Base-by-base conservation (phyloP, 2,329 filamentous ascomycete species). In the Fusarium dlaminii region DNA sequence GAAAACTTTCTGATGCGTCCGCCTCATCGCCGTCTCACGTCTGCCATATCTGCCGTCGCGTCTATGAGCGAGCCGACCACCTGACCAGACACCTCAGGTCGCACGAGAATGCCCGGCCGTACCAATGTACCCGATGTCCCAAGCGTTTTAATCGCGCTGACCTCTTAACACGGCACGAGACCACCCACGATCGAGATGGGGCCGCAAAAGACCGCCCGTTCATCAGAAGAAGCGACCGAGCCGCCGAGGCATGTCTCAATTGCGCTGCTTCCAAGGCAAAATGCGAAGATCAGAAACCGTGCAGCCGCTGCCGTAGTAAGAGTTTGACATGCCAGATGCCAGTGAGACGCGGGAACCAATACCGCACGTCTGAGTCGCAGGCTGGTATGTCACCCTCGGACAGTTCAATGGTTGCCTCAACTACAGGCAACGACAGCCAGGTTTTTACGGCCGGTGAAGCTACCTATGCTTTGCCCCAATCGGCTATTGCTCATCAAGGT, bases 141-240 rank as follows among this genome's bases (percentile, higher is more conserved):
- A 78, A 78, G 63, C 75, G 76, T 24, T 78, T 78, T 56, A 78
- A 78, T 30, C 76, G 76, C 52, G 76, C 76, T 22, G 76, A 78
- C 57, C 73, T 78, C 34, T 58, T 78, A 27, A 78, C 76, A 29
- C 70, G 76, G 39, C 76, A 78, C 32, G 76, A 78, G 63, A 78
- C 76, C 32, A 78, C 76, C 10, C 76, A 78, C 61, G 76, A 78
- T 61, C 76, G 76, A 68, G 76, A 78, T 73, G 76, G 76, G 30
- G 56, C 68, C 30, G 62, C 76, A 46, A 78, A 78, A 42, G 76
- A 76, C 45, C 76, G 75, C 27, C 76, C 76, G 10, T 78, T 78
- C 22, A 78, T 78, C 54, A 67, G 74, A 58, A 63, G 76, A 39
- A 78, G 75, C 54, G 76, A 78, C 36, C 66, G 76, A 17, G 76